Base-by-base conservation (phyloP, 805 yeast genomes). In the Candida fluviatilis region DNA sequence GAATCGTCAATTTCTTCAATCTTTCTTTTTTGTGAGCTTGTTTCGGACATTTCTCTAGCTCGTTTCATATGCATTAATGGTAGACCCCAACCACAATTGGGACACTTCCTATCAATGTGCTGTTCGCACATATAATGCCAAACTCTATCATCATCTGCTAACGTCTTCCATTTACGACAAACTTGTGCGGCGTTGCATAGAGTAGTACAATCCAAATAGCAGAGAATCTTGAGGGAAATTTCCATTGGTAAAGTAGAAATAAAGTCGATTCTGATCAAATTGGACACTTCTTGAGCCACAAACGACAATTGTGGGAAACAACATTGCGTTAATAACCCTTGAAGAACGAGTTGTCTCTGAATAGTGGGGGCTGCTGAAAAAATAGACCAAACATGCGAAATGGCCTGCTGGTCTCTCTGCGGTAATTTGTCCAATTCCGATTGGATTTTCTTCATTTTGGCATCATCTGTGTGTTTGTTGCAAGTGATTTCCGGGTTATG, bases 51-150 rank as follows among this genome's bases (percentile, higher is more conserved):
- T 52, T 78, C 78, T 43, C 84, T 62, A 1, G 82, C 83, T 38
- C 84, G 71, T 56, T 82, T 84, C 80, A 89, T 87, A 53, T 89
- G 96, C 78, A 93, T 76, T 42, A 93, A 66, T 2, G 99, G 99
- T 47, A 93, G 71, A 4, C 99, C 99, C 99, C 99, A 93, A 12
- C 99, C 99, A 65, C 99, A 93, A 55, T 87, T 87, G 28, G 96
- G 95, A 65, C 99, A 93, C 60, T 93, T 93, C 43, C 95, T 75
- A 63, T 93, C 99, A 39, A 93, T 93, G 60, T 93, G 99, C 63
- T 93, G 99, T 57, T 89, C 96, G 57, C 99, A 93, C 89, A 93
- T 83, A 49, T 91, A 90, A 57, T 91, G 93, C 99, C 99, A 93
- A 2, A 93, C 97, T 35, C 95, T 66, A 55, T 93, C 98, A 57